Evolutionary conservation across 208 protist genomes (phyloP), one percentile per base, ranked within the genome.

Genomic region (Trypanosoma boissoni): DNA sequence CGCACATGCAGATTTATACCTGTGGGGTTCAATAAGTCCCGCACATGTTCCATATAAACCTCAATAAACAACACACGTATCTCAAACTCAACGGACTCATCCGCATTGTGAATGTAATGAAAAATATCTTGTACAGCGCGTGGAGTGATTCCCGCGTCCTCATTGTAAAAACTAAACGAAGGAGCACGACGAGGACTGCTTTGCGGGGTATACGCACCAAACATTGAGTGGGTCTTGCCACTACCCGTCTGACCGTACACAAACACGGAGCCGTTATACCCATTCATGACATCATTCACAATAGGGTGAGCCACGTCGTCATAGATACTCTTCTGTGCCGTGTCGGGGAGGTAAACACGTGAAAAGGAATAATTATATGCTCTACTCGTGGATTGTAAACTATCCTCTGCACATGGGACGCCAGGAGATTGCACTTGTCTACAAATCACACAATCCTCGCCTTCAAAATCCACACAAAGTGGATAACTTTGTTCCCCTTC

Each of bases 21-120:
- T 43, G 5, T 48, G 12, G 88, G 58, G 29, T 78, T 72, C 2
- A 99, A 74, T 34, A 99, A 66, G 68, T 99, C 98, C 2, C 88
- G 73, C 26, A 99, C 91, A 66, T 86, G 86, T 41, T 99, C 98
- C 89, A 98, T 97, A 78, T 99, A 99, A 43, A 99, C 91, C 72
- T 99, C 98, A 20, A 98, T 78, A 78, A 97, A 98, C 21, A 88
- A 93, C 32, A 98, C 76, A 29, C 90, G 89, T 26, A 99, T 88
- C 18, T 93, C 91, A 69, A 98, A 98, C 55, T 98, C 95, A 10
- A 83, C 85, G 24, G 51, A 54, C 12, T 64, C 60, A 32, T 83
- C 67, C 7, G 83, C 76, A 8, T 65, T 60, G 5, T 57, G 59
- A 51, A 99, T 96, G 50, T 65, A 55, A 6, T 76, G 28, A 68